A percentile compares a stretch with the other conserved stretches of the same genome.
Conservation (phyloP, 345 rosid genomes). For the Brassica napus region DNA sequence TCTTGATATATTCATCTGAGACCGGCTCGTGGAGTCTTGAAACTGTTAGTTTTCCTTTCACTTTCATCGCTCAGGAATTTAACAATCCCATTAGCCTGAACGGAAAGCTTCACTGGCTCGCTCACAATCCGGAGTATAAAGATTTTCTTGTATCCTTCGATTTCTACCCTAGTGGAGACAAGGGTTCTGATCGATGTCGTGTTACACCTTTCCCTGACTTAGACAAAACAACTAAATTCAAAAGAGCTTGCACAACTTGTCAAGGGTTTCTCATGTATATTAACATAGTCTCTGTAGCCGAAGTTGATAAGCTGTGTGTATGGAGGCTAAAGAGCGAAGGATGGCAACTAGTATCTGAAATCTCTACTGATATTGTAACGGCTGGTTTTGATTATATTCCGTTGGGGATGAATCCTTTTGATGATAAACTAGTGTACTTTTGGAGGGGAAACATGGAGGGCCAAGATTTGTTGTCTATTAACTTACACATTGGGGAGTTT, state of each 20-base stretch:
- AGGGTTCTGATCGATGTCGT: background rate
- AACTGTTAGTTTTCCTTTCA: background rate
- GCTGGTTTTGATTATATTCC: background rate
- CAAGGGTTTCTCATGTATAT: conserved; percentile 2
- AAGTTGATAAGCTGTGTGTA: background rate
- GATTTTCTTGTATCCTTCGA: background rate
- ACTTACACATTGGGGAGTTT: background rate
- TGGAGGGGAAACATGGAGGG: background rate
- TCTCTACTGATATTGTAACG: background rate
- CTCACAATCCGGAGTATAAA: background rate
- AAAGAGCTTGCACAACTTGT: background rate
- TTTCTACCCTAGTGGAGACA: background rate
- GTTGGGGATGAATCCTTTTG: background rate
- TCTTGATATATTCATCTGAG: conserved; percentile 14
- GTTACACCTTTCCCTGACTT: conserved; percentile 7
- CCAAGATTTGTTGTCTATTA: background rate
- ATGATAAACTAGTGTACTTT: background rate
- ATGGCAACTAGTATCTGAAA: background rate
- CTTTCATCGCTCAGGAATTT: background rate
- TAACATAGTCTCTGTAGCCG: background rate
- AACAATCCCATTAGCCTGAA: conserved; percentile 9
- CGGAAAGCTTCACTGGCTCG: conserved; percentile 20
- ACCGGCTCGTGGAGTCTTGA: conserved; percentile 5
- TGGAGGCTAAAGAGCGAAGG: background rate
- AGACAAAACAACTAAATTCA: background rate